Evolutionary conservation across 805 yeast genomes (phyloP).

Genomic region (Barnettozyma populi): DNA sequence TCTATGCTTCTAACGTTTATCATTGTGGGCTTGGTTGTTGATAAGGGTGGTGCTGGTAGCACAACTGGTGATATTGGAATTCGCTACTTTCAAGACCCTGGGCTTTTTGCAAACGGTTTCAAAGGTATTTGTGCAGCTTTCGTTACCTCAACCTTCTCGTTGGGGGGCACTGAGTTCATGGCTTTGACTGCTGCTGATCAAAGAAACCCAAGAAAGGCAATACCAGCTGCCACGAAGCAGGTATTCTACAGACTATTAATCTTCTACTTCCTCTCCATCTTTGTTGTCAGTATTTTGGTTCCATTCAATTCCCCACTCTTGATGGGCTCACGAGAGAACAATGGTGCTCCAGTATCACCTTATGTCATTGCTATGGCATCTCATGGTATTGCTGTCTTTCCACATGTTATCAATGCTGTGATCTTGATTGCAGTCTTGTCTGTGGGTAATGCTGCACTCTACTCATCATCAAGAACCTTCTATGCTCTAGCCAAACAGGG

Average conservation of each 20-base stretch:
- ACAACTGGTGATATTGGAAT: constrained; percentile 56
- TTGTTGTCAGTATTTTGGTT: constrained; percentile 53
- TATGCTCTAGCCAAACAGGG: constrained; percentile 68
- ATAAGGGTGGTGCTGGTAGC: constrained; percentile 51
- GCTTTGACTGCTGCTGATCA: constrained; percentile 68
- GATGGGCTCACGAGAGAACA: constrained; percentile 45
- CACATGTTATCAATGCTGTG: constrained; percentile 70
- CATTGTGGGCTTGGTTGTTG: constrained; percentile 47
- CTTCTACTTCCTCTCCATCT: constrained; percentile 49
- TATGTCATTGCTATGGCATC: constrained; percentile 62
- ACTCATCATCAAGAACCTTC: constrained; percentile 66
- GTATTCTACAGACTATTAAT: constrained; percentile 59
- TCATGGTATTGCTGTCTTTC: constrained; percentile 50
- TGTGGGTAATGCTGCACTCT: constrained; percentile 72
- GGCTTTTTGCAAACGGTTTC: constrained; percentile 39
- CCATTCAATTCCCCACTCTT: constrained; percentile 50
- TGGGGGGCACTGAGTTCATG: constrained; percentile 61
- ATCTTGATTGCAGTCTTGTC: constrained; percentile 68
- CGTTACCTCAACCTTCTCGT: constrained; percentile 58
- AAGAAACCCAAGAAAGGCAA: constrained; percentile 49
- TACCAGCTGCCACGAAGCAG: constrained; percentile 61
- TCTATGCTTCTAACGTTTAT: constrained; percentile 54
- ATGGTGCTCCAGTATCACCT: constrained; percentile 56
- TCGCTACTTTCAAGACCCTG: constrained; percentile 53
- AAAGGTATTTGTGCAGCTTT: constrained; percentile 63